Conservation (phyloP, 2,329 filamentous ascomycete species). For the Phialocephala subalpina region DNA sequence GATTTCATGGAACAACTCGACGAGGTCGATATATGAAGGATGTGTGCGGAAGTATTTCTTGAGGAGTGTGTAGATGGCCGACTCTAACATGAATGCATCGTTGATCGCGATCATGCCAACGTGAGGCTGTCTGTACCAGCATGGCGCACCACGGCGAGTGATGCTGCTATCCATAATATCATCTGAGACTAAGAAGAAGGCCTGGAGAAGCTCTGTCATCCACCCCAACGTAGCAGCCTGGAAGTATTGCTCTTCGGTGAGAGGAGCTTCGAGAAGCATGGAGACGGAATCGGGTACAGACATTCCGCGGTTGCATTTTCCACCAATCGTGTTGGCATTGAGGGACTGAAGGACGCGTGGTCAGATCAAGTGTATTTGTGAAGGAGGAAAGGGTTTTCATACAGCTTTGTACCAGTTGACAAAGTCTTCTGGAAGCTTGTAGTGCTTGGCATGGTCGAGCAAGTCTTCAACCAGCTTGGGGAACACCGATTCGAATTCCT, state of each 20-base stretch:
- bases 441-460: slow-evolving; percentile 78
- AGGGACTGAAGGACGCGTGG: slow-evolving; percentile 65
- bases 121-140: slow-evolving; percentile 91
- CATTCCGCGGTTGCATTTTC: slow-evolving; percentile 99
- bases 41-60: slow-evolving; percentile 93
- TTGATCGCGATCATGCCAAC: slow-evolving; percentile 99
- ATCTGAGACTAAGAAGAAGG: slow-evolving; percentile 98
- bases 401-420: slow-evolving; percentile 80
- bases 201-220: slow-evolving; percentile 98
- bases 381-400: slow-evolving; percentile 17
- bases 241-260: slow-evolving; percentile 87
- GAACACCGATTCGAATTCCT: slow-evolving; percentile 91
- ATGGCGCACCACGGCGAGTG: slow-evolving; percentile 91
- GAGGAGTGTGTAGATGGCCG: slow-evolving; percentile 87
- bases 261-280: slow-evolving; percentile 75
- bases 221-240: slow-evolving; percentile 88
- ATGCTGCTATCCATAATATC: slow-evolving; percentile 98
- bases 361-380: slow-evolving; percentile 11
- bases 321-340: slow-evolving; percentile 86
- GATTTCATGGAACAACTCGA: slow-evolving; percentile 97
- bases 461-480: slow-evolving; percentile 85
- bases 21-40: slow-evolving; percentile 85
- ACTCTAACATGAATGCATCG: slow-evolving; percentile 95
- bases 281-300: slow-evolving; percentile 93
- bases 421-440: slow-evolving; percentile 83